Conservation (phyloP, 371 early-diverging fungal genomes). For the Sporodiniella umbellata region DNA sequence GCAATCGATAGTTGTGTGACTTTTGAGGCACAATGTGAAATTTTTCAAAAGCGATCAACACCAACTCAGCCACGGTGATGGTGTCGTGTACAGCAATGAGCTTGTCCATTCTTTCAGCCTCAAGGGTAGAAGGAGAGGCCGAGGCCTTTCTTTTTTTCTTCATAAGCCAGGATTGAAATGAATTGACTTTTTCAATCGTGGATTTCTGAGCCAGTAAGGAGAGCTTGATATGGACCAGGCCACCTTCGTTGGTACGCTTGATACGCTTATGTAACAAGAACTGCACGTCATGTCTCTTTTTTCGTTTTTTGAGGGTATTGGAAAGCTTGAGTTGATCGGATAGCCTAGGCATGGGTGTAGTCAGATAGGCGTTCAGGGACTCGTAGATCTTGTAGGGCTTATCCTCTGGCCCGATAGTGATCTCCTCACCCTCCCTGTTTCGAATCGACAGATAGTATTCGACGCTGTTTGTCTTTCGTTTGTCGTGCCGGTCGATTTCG, state of each 20-base stretch:
- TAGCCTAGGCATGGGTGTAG: conserved; percentile 48
- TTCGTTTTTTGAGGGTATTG: conserved; percentile 6
- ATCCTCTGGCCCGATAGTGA: conserved; percentile 41
- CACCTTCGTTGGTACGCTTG: conserved; percentile 30
- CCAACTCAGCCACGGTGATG: conserved; percentile 20
- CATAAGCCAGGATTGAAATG: conserved; percentile 15
- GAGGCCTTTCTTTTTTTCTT: conserved; percentile 13
- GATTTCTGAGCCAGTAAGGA: conserved; percentile 10
- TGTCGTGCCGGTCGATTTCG: conserved; percentile 21
- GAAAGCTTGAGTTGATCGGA: conserved; percentile 9
- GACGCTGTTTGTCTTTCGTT: conserved; percentile 30
- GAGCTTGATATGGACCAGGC: conserved; percentile 29
- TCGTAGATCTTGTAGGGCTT: conserved; percentile 51
- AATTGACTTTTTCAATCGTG: conserved; percentile 7
- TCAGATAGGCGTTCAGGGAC: conserved; percentile 48
- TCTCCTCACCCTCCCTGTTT: conserved; percentile 35
- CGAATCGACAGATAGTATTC: conserved; percentile 47
- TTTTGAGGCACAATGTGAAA: conserved; percentile 25
- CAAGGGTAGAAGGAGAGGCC: too few species aligned
- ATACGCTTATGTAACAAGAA: conserved; percentile 50
- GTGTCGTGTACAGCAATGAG: conserved; percentile 25
- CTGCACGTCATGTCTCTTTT: conserved; percentile 19
- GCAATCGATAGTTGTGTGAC: conserved; percentile 14
- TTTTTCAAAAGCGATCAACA: conserved; percentile 22
- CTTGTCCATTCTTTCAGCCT: conserved; percentile 33